Percentiles rank a stretch among this genome's conserved stretches.
These are phyloP conservation scores for Dictyostelium brefeldianum DNA, from an alignment of 78 protist species.

Conservation along the genomic window DNA sequence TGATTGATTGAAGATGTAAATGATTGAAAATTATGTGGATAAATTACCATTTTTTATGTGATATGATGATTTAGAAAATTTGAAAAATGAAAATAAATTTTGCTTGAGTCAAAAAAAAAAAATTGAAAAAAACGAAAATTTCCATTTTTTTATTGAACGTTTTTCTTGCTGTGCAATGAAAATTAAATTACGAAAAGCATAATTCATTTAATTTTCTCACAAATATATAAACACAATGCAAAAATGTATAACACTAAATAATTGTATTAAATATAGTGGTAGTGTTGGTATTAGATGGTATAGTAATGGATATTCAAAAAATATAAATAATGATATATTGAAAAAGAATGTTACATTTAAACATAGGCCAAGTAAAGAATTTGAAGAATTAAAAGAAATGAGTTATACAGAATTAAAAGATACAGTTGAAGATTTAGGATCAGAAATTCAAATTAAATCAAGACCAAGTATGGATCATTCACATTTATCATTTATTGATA, in stretches of 20 bases:
- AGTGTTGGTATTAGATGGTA: too few species aligned
- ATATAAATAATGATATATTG: too few species aligned
- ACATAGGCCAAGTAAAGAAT: background rate
- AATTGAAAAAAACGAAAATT: too few species aligned
- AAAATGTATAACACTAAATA: background rate
- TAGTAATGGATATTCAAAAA: too few species aligned
- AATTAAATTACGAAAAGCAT: background rate
- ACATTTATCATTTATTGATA: constrained; percentile 39
- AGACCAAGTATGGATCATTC: background rate
- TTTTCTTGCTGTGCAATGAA: too few species aligned
- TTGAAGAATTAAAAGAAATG: background rate
- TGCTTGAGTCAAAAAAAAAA: too few species aligned
- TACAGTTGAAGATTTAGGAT: background rate
- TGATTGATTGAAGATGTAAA: background rate
- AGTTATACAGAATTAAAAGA: background rate
- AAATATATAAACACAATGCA: background rate
- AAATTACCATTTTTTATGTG: constrained; percentile 1
- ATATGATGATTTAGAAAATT: background rate
- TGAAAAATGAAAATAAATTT: background rate
- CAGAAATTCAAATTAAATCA: background rate
- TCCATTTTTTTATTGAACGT: too few species aligned
- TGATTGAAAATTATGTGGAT: background rate
- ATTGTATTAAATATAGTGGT: background rate
- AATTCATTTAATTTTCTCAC: too few species aligned
- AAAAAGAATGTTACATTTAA: background rate